These are phyloP conservation scores for Ophiostoma sp. DNA, from an alignment of 2,329 filamentous ascomycete genomes.

Conservation along the genomic window DNA sequence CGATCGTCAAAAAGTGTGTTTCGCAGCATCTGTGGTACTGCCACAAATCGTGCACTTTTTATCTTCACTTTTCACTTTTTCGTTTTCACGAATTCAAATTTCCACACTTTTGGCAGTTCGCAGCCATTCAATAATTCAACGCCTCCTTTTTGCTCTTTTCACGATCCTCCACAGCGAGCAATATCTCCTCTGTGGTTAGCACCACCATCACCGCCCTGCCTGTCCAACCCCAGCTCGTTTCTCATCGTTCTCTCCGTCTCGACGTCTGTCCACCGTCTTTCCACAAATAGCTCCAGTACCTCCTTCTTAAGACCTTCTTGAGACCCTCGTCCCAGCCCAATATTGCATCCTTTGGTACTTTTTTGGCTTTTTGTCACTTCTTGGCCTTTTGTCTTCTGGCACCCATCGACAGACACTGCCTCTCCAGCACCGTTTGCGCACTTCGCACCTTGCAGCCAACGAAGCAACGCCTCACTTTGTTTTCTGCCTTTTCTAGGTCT, in stretches of 20 bases:
- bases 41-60: background rate
- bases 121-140: too few species aligned
- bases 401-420: background rate
- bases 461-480: background rate
- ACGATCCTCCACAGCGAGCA: background rate
- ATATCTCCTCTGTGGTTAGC: background rate
- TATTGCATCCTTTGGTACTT: background rate
- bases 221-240: constrained; percentile 8
- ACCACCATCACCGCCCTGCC: background rate
- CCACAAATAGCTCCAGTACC: constrained; percentile 4
- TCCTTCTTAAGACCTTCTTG: background rate
- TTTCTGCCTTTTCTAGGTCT: background rate
- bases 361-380: background rate
- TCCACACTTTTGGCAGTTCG: background rate
- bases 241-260: background rate
- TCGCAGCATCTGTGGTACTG: background rate
- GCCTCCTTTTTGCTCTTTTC: background rate
- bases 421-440: constrained; percentile 10
- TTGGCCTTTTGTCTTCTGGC: background rate
- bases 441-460: background rate
- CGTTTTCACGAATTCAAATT: background rate
- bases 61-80: background rate
- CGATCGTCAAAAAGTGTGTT: constrained; percentile 4
- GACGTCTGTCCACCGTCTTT: background rate
- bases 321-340: background rate